Base-by-base conservation (phyloP, 306 rosid genomes). In the Erythrophleum fordii region DNA sequence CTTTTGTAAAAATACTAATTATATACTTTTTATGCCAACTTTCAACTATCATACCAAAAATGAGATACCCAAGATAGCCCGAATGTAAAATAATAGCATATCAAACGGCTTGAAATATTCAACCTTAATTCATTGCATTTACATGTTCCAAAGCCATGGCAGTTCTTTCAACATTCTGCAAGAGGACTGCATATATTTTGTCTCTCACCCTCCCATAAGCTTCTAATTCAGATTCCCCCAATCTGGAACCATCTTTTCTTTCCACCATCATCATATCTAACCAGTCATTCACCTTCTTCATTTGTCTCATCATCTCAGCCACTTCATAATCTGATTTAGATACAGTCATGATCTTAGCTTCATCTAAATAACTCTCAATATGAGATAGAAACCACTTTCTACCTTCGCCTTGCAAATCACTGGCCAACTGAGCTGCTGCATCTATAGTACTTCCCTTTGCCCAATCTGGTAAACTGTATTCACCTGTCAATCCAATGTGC, bases 101-200 rank as follows among this genome's bases (percentile, higher is more conserved):
- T 1, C 13, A 42, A 42, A 42, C 1, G 48, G 48, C 12, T 42
- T 42, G 0, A 58, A 22, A 4, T 56, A 18, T 14, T 41, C 31
- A 13, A 61, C 37, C 23, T 56, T 68, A 75, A 67, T 52, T 52
- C 7, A 61, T n/a, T 58, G 78, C 13, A 58, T 72, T 84, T 61
- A 39, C 52, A 59, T 77, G 65, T 77, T 79, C 81, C 56, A 71
- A 74, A 69, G 66, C 84, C 65, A 60, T 51, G 29, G 81, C 62
- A 59, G 87, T 86, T 48, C 85, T 86, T 75, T 83, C 87, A 76
- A 78, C 85, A 59, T 83, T 49, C 83, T 80, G 84, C 79, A 83
- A 52, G 59, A 83, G 79, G 11, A 86, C 72, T 9, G 34, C 80
- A 80, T 80, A 83, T 55, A 86, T 83, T 53, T 86, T 86, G 41